Evolutionary conservation across 257 asterid species (phyloP), one percentile per base, ranked within the genome.

Genomic region (Nicotiana noctiflora): DNA sequence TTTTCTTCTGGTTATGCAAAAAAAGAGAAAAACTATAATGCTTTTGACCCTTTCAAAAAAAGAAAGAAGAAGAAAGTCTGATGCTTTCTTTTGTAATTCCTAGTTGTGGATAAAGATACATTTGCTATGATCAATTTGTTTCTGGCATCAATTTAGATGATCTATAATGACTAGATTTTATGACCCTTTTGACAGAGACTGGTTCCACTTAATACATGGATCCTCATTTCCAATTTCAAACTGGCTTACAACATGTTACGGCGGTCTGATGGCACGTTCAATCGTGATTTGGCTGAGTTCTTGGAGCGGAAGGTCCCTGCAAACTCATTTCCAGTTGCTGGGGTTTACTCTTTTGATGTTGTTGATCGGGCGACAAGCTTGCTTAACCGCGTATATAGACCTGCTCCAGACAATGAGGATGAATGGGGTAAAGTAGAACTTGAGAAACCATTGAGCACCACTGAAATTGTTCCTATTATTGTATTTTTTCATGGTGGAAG

Each of bases 141-240:
- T 56, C 25, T 56, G 3, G 62, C 9, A 56, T 9, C 11, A 0
- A 59, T 34, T 8, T 34, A 56, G 44, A 19, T 46, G 68, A 62
- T 27, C 44, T 77, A 9, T 56, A 23, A 17, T 4, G 4, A 57
- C 17, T 63, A 68, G 23, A 13, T 7, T 13, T 27, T 52, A 2
- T 52, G n/a, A 52, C 27, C 32, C 46, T 56, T 72, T 44, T 82
- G 59, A 9, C 85, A 88, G 91, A 86, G 84, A 67, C 85, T 86
- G 81, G 91, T 88, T 83, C 91, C 91, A 12, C 86, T 88, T 19
- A 88, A 86, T 19, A 88, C 91, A 34, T 84, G 89, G 89, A 81
- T 88, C 52, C 89, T 88, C 64, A 88, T 88, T 53, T 88, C 91
- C 68, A 81, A 86, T 74, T 86, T 88, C 87, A 88, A 86, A 88